Percentiles rank a stretch among this genome's conserved stretches.
These are phyloP conservation scores for Quercus tomentella DNA, from an alignment of 331 rosid genomes.

Conservation along the genomic window DNA sequence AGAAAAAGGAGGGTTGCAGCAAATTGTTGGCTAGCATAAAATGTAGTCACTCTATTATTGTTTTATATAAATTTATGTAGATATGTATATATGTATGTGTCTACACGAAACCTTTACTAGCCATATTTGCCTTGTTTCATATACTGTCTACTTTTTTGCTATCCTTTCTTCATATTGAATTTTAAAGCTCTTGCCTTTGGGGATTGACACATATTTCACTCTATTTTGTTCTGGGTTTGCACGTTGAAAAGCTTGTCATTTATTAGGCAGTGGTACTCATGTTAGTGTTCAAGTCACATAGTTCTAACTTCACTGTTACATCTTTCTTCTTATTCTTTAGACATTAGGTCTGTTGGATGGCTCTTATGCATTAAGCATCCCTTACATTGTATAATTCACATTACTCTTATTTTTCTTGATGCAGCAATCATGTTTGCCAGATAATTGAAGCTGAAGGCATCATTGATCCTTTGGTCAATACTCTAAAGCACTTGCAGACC, in stretches of 20 bases:
- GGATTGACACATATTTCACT: background rate
- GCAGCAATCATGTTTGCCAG: conserved; percentile 69
- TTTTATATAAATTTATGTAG: too few relatives aligned
- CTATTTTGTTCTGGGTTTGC: background rate
- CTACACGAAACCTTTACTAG: too few relatives aligned
- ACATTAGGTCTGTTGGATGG: background rate
- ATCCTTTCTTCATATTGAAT: background rate
- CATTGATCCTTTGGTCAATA: conserved; percentile 49
- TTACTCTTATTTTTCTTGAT: conserved; percentile 20
- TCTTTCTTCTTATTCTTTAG: background rate
- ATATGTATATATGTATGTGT: too few relatives aligned
- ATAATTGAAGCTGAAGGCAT: conserved; percentile 68
- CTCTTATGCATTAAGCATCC: background rate
- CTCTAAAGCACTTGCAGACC: conserved; percentile 43
- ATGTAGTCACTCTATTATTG: too few relatives aligned
- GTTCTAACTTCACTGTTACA: background rate
- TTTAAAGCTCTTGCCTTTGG: background rate
- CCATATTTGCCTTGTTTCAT: too few relatives aligned
- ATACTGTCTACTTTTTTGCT: background rate
- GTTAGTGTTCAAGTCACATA: background rate
- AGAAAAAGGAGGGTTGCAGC: too few relatives aligned
- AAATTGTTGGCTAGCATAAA: too few relatives aligned
- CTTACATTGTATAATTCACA: background rate
- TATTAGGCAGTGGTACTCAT: background rate
- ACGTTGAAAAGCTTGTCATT: background rate